Evolutionary conservation across 108 stramenopile species (phyloP).

Genomic region (Schizochytrium sp.): DNA sequence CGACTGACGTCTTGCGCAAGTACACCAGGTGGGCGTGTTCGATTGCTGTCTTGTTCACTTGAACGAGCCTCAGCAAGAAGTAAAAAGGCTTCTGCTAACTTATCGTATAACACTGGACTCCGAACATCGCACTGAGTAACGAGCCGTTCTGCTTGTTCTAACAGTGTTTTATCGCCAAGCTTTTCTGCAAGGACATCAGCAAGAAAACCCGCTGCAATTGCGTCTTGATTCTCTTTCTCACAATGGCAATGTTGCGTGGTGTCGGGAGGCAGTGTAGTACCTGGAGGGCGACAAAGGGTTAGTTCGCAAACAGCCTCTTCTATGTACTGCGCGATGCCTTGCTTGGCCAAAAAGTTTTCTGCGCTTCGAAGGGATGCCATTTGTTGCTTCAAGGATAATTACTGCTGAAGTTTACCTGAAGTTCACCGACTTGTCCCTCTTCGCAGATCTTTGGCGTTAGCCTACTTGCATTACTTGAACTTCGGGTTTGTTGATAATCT

Average conservation of each 20-base stretch:
- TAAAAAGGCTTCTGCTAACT: neutral
- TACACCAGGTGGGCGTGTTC: neutral
- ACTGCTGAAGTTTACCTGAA: no score
- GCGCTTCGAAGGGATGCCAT: no score
- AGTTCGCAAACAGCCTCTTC: constrained; percentile 33
- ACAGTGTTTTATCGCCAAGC: neutral
- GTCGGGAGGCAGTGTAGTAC: neutral
- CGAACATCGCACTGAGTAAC: constrained; percentile 40
- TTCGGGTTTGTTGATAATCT: no score
- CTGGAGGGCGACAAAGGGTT: neutral
- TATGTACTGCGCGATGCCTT: constrained; percentile 15
- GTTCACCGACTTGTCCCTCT: no score
- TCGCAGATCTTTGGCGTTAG: no score
- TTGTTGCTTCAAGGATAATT: no score
- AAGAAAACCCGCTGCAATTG: neutral
- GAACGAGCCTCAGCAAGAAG: neutral
- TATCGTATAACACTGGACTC: constrained; percentile 10
- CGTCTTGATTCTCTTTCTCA: neutral
- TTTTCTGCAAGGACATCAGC: constrained; percentile 21
- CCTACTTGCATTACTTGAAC: no score
- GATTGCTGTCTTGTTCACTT: neutral
- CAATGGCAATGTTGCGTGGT: neutral
- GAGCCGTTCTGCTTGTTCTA: neutral
- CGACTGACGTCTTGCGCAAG: neutral
- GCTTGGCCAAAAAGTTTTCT: neutral